Evolutionary conservation across 768 basidiomycete species (phyloP), one percentile per base, ranked within the genome.

Genomic region (Goffeauzyma gilvescens): DNA sequence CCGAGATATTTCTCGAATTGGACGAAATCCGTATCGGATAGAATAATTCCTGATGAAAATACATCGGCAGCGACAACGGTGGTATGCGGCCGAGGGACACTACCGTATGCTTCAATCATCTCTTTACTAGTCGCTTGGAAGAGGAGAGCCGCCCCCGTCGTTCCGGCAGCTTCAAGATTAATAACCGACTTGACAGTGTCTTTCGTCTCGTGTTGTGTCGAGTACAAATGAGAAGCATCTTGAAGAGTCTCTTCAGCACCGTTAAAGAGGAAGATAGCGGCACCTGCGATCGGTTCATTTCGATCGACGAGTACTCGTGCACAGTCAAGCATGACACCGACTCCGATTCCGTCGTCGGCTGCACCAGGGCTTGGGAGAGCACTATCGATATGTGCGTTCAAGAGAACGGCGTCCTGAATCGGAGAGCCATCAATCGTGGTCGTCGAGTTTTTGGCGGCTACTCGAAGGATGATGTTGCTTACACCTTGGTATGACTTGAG

Each of bases 121-220:
- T 93, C 75, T 55, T 84, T 75, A 5, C 82, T 85, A 0, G 87
- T 95, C 0, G 87, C 90, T 68, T 96, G 90, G 69, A 96, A 96
- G 13, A 95, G 72, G 6, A 95, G 65, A 54, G 87, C 87, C 21
- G 76, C 80, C 0, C 90, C 87, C 5, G 74, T 76, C 2, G 78
- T 77, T 0, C 89, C 90, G 28, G 84, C 85, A 49, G 82, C 87
- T 72, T 96, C 89, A 3, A 96, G 69, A 55, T 96, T 95, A 55
- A 95, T 75, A 4, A 76, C 76, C 1, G 84, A 83, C 9, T 81
- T 75, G 8, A 93, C 76, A 20, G 80, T 85, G 41, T 59, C 22
- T 74, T 76, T 45, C 69, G 59, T 58, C 69, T 13, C 75, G 58
- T 93, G 85, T 55, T 90, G 85, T 1, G 86, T 93, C 5, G 86